These are phyloP conservation scores for Candida nitratophila DNA, from an alignment of 805 yeast genomes.

Conservation along the genomic window DNA sequence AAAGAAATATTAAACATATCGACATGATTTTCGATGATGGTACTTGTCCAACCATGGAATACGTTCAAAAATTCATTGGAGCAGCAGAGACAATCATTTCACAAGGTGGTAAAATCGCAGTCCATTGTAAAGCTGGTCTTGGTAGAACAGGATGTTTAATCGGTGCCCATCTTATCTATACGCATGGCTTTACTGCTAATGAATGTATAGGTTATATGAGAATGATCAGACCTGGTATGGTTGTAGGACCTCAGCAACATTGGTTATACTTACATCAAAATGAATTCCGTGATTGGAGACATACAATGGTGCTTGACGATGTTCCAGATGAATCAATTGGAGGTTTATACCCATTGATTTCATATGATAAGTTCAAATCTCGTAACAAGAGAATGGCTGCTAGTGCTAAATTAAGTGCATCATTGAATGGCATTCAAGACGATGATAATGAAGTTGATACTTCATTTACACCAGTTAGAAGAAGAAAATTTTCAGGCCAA, in stretches of 20 bases:
- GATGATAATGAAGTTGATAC: slow-evolving; percentile 28
- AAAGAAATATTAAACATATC: slow-evolving; percentile 76
- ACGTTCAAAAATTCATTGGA: slow-evolving; percentile 87
- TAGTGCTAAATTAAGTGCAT: slow-evolving; percentile 26
- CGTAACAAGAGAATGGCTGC: slow-evolving; percentile 37
- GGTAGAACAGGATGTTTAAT: slow-evolving; percentile 97
- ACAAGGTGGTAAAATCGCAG: slow-evolving; percentile 90
- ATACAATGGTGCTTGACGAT: slow-evolving; percentile 75
- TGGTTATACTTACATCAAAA: slow-evolving; percentile 96
- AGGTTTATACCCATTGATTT: slow-evolving; percentile 55
- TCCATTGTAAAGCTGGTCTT: slow-evolving; percentile 97
- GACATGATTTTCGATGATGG: slow-evolving; percentile 98
- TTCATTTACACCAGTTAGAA: slow-evolving; percentile 69
- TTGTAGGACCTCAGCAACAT: slow-evolving; percentile 99
- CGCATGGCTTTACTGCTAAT: slow-evolving; percentile 94
- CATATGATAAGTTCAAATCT: slow-evolving; percentile 53
- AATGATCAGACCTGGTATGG: slow-evolving; percentile 97
- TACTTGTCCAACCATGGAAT: slow-evolving; percentile 92
- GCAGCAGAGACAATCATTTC: slow-evolving; percentile 87
- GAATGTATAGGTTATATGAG: slow-evolving; percentile 97
- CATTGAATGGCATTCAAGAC: slow-evolving; percentile 14
- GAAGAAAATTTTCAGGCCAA: slow-evolving; percentile 62
- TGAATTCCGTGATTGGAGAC: slow-evolving; percentile 94
- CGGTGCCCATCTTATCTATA: slow-evolving; percentile 93
- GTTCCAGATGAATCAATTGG: slow-evolving; percentile 61